phyloP scores from a whole-genome alignment of 805 yeast genomes.

The Pichia thaimueangensis region DNA sequence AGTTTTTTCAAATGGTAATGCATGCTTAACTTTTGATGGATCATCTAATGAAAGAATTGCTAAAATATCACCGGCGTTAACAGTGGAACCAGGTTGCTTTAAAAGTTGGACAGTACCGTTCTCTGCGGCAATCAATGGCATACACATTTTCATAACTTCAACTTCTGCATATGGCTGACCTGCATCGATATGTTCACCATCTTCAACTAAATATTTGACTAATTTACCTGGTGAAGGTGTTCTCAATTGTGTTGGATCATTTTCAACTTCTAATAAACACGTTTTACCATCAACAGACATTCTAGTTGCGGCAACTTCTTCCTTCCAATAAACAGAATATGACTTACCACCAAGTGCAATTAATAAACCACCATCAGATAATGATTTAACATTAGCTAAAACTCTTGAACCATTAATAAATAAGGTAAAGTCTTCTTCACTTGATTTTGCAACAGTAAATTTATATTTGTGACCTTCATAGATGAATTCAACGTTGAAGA shows the following conservation, averaged over 20 bases:
- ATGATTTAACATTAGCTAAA: slow-evolving; percentile 79
- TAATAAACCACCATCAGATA: slow-evolving; percentile 92
- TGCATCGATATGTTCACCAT: slow-evolving; percentile 84
- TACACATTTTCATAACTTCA: slow-evolving; percentile 99
- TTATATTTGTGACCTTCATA: slow-evolving; percentile 91
- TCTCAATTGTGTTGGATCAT: slow-evolving; percentile 97
- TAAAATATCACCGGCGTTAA: slow-evolving; percentile 92
- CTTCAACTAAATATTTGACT: slow-evolving; percentile 87
- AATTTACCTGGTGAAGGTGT: slow-evolving; percentile 99
- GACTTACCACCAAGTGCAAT: slow-evolving; percentile 86
- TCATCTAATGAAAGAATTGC: slow-evolving; percentile 94
- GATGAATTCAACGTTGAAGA: slow-evolving; percentile 90
- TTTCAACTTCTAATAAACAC: slow-evolving; percentile 88
- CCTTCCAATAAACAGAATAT: slow-evolving; percentile 95
- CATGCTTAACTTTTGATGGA: slow-evolving; percentile 95
- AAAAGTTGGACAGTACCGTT: slow-evolving; percentile 87
- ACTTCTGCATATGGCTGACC: slow-evolving; percentile 98
- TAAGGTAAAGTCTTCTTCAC: slow-evolving; percentile 75
- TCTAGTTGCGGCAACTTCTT: slow-evolving; percentile 93
- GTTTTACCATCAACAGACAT: slow-evolving; percentile 93
- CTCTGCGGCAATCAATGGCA: slow-evolving; percentile 93
- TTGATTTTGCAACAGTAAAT: slow-evolving; percentile 92
- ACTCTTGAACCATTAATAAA: slow-evolving; percentile 91
- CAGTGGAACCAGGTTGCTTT: slow-evolving; percentile 98
- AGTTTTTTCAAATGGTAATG: slow-evolving; percentile 90